A percentile compares a stretch with the other conserved stretches of the same genome.
Conservation (phyloP, 805 yeast genomes). For the Saccharomycopsis fodiens region DNA sequence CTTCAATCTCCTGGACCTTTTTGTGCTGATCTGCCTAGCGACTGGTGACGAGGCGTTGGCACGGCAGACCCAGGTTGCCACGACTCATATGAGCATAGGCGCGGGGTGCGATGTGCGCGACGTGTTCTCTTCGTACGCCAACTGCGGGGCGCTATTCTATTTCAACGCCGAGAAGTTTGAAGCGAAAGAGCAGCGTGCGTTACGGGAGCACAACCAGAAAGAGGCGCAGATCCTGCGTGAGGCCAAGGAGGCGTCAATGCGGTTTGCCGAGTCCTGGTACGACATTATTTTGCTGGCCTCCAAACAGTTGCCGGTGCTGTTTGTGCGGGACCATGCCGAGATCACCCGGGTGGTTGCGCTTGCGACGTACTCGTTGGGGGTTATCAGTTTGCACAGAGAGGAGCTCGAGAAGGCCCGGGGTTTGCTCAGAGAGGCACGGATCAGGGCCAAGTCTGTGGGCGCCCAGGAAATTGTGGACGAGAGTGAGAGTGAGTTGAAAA, state of each 20-base stretch:
- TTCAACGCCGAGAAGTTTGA: constrained; percentile 60
- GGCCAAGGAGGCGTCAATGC: constrained; percentile 27
- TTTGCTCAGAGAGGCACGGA: constrained; percentile 7
- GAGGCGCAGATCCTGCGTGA: constrained; percentile 21
- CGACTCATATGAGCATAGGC: constrained; percentile 66
- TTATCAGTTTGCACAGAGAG: constrained; percentile 50
- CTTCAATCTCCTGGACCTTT: constrained; percentile 68
- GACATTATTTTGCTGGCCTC: constrained; percentile 36
- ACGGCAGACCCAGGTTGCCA: constrained; percentile 53
- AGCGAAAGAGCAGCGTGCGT: constrained; percentile 34
- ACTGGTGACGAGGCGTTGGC: constrained; percentile 54
- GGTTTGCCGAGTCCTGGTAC: constrained; percentile 33
- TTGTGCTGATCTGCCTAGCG: constrained; percentile 56
- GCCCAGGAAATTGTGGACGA: constrained; percentile 2
- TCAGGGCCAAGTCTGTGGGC: constrained; percentile 2
- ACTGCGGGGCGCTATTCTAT: constrained; percentile 61
- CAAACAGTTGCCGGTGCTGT: constrained; percentile 31
- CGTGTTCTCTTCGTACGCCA: constrained; percentile 56
- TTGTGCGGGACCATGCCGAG: constrained; percentile 31
- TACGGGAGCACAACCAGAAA: constrained; percentile 22
- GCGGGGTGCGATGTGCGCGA: constrained; percentile 64
- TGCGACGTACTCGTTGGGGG: constrained; percentile 82
- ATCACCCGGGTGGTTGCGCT: constrained; percentile 66
- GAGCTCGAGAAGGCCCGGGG: constrained; percentile 2
- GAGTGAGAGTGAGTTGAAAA: constrained; percentile 16